Base-by-base conservation (phyloP, 1,284 basidiomycete genomes). In the Baeospora myosura region DNA sequence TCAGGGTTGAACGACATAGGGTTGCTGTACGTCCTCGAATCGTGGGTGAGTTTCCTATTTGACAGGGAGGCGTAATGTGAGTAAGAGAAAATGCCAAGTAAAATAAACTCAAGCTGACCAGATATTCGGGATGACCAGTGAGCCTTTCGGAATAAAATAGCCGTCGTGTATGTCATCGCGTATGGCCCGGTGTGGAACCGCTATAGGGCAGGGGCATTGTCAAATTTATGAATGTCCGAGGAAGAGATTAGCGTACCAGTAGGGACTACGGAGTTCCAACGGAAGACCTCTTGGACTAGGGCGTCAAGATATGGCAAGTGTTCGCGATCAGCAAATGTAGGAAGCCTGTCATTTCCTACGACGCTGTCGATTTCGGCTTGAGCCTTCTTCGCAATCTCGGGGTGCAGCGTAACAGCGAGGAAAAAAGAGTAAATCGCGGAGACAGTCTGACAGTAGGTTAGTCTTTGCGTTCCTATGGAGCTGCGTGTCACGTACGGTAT, bases 321-420 rank as follows among this genome's bases (percentile, higher is more conserved):
- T 14, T 70, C 62, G 5, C 78, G 69, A 58, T 86, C 83, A 34
- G 61, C 59, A 50, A 81, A 74, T 3, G 64, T 71, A 25, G 83
- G 82, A 10, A 85, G 65, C 43, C 81, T 67, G 47, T 76, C 71
- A 43, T 56, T 58, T 39, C 79, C 79, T 47, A 82, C 51, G n/a
- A 84, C 69, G 18, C 63, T 51, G 53, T 84, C 80, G 44, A 84
- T 69, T 54, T 84, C 80, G 42, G 61, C 65, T 48, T 81, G 81
- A 2, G 79, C 81, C 44, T 65, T 69, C 47, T 57, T 64, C 41
- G 66, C 63, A 18, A 69, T 68, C 34, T 72, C 68, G 10, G 74
- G 76, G 51, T 72, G 57, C 12, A 74, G 60, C 2, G 72, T 54
- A 65, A 78, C 70, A 16, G 73, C 72, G 14, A 78, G 63, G 54